Evolutionary conservation across 768 basidiomycete genomes (phyloP).

Genomic region (Hemileccinum rubropunctum): DNA sequence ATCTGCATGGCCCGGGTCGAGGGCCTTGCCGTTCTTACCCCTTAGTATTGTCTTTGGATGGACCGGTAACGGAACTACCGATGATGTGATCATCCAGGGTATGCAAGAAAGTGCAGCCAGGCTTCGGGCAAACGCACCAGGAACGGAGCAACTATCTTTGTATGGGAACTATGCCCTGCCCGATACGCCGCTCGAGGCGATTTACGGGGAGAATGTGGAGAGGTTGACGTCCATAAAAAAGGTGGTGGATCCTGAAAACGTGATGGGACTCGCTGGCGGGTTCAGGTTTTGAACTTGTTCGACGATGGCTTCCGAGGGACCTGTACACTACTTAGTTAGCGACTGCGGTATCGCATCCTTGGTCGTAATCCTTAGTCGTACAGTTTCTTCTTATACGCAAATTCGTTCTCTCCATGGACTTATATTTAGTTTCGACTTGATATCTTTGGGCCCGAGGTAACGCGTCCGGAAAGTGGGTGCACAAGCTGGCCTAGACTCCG

Average conservation of each 20-base stretch:
- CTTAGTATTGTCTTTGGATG: constrained; percentile 50
- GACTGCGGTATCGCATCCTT: too few species aligned
- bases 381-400: neutral
- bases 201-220: constrained; percentile 52
- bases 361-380: neutral
- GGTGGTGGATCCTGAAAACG: constrained; percentile 50
- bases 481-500: neutral
- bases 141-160: constrained; percentile 37
- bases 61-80: constrained; percentile 33
- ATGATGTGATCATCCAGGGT: constrained; percentile 41
- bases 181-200: constrained; percentile 45
- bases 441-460: neutral
- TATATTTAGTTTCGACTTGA: neutral
- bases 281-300: constrained; percentile 44
- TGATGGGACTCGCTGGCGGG: constrained; percentile 69
- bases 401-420: neutral
- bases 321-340: constrained; percentile 5
- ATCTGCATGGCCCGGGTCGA: constrained; percentile 49
- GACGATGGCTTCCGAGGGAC: neutral
- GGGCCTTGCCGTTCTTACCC: constrained; percentile 38
- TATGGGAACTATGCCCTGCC: constrained; percentile 63
- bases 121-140: constrained; percentile 44
- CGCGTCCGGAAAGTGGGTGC: too few species aligned
- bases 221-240: constrained; percentile 40
- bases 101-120: constrained; percentile 37